These are phyloP conservation scores for Fraxinus platypoda DNA, from an alignment of 305 asterid genomes.

Conservation along the genomic window DNA sequence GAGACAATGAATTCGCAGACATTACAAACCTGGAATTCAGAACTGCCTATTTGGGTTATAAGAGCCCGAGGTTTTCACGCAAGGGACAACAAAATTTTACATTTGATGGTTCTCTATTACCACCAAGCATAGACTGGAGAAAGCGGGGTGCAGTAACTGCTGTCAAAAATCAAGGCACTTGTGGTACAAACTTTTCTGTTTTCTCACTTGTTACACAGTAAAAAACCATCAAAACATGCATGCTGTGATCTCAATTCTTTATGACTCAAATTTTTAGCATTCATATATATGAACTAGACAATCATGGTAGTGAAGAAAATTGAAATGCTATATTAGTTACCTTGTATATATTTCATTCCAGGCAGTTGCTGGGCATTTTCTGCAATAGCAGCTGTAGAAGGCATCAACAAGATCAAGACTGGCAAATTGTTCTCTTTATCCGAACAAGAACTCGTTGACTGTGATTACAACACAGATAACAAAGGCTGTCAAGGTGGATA, in stretches of 20 bases:
- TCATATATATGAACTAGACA: neutral
- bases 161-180: slow-evolving; percentile 53
- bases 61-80: neutral
- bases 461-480: slow-evolving; percentile 24
- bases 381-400: slow-evolving; percentile 46
- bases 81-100: neutral
- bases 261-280: neutral
- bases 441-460: slow-evolving; percentile 45
- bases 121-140: slow-evolving; percentile 58
- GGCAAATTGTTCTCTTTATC: slow-evolving; percentile 39
- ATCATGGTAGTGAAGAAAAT: neutral
- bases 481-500: slow-evolving; percentile 52
- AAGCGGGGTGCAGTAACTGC: slow-evolving; percentile 56
- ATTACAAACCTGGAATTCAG: slow-evolving; percentile 59
- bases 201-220: neutral
- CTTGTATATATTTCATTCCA: slow-evolving; percentile 11
- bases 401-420: slow-evolving; percentile 42
- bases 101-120: neutral
- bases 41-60: slow-evolving; percentile 44
- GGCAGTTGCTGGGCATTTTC: slow-evolving; percentile 63
- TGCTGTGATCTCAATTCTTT: too few relatives aligned
- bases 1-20: slow-evolving; percentile 62
- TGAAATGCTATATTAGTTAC: neutral
- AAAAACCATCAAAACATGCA: neutral
- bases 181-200: slow-evolving; percentile 39